Base-by-base conservation (phyloP, 345 rosid genomes). In the Aquilaria sinensis region DNA sequence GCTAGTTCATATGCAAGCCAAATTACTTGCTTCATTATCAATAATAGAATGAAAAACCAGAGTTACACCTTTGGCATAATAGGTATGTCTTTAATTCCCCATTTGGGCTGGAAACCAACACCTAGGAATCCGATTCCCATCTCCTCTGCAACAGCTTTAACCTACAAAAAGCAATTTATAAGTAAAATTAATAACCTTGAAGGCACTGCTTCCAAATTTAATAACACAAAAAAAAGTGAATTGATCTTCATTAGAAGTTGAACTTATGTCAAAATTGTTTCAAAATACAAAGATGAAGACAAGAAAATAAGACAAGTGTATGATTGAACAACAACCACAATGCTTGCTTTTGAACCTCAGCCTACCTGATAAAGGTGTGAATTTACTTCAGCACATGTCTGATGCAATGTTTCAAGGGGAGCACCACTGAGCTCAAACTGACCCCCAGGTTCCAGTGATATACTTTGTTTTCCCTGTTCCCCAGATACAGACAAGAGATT, bases 381-480 rank as follows among this genome's bases (percentile, higher is more conserved):
- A 74, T 94, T 94, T 69, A 94, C 99, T 81, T 91, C 99, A 47
- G 99, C 97, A 76, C 99, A 90, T 14, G 99, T 94, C 79, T 90
- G 99, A 71, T 94, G 99, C 84, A 94, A 79, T 56, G 99, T 94
- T 77, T 94, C 99, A 68, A 94, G 88, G 75, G 99, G 97, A 61
- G 99, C 99, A 14, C 98, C 98, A 67, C 98, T 93, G 31, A 93
- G 97, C 89, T 93, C 98, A 67, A 93, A 88, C 61, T 93, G 97
- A 74, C 97, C 99, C 23, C 99, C 99, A 56, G 99, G 97, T 81
- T 94, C 99, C 57, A 94, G 80, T 49, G 99, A 94, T 83, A 94
- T 88, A 79, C 96, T 94, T 80, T 94, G 99, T 70, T 88, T 88
- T 53, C 93, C 99, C 99, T 94, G 85, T 53, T 55, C 56, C 71